phyloP scores from a whole-genome alignment of 202 grass and related monocot species.

The Setaria italica region DNA sequence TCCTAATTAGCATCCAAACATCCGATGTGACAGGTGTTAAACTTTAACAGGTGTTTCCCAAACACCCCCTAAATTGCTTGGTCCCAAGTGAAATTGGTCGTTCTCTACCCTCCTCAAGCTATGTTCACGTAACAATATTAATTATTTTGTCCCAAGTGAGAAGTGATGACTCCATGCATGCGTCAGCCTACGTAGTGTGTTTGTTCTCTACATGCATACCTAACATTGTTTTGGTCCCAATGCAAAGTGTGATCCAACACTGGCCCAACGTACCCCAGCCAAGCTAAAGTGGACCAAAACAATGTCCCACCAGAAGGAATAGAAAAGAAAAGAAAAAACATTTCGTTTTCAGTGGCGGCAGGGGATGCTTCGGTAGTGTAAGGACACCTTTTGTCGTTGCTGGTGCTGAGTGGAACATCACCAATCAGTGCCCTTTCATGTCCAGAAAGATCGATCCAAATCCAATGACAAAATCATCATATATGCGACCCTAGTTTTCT shows the following conservation, averaged over 20 bases:
- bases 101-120: not conserved
- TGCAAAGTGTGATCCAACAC: too few relatives aligned
- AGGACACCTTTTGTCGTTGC: not conserved
- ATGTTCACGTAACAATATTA: not conserved
- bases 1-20: too few relatives aligned
- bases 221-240: not conserved
- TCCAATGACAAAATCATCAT: not conserved
- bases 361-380: not conserved
- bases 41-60: too few relatives aligned
- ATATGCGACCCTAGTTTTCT: not conserved
- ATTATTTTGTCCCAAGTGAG: not conserved
- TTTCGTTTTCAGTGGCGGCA: slow-evolving; percentile 16
- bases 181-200: not conserved
- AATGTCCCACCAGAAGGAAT: slow-evolving; percentile 3
- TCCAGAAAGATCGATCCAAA: slow-evolving; percentile 1
- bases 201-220: not conserved
- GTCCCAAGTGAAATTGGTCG: not conserved
- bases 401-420: slow-evolving; percentile 6
- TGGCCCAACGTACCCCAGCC: not conserved
- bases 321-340: too few relatives aligned
- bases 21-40: too few relatives aligned
- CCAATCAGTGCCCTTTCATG: not conserved
- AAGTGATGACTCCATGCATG: not conserved
- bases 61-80: too few relatives aligned
- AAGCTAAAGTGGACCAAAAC: not conserved